These are phyloP conservation scores for Cubamyces lactineus DNA, from an alignment of 768 basidiomycete species.

Conservation along the genomic window DNA sequence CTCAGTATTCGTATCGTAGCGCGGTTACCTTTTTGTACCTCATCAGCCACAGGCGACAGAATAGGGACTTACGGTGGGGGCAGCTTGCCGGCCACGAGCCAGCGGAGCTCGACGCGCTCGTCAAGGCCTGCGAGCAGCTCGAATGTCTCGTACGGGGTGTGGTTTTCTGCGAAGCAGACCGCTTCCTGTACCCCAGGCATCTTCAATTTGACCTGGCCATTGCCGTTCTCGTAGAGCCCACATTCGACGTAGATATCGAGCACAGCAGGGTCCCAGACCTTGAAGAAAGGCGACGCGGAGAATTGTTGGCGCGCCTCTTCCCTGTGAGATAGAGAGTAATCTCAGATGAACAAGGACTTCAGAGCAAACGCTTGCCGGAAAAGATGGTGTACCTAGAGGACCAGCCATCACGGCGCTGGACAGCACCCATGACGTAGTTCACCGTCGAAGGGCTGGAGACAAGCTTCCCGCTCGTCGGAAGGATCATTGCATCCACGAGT, in stretches of 20 bases:
- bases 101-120: constrained; percentile 52
- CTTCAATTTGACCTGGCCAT: constrained; percentile 59
- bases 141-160: constrained; percentile 42
- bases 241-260: constrained; percentile 63
- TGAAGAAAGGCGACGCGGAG: constrained; percentile 64
- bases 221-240: constrained; percentile 47
- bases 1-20: not conserved
- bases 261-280: constrained; percentile 66
- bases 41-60: no score
- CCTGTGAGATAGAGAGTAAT: constrained; percentile 37
- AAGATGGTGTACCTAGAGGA: constrained; percentile 48
- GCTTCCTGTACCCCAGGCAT: constrained; percentile 70
- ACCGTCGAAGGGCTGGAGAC: not conserved
- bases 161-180: constrained; percentile 55
- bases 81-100: constrained; percentile 55
- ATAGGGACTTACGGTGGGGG: constrained; percentile 39
- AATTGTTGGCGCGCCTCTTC: constrained; percentile 61
- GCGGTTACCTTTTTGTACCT: no score
- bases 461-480: not conserved
- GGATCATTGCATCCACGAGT: constrained; percentile 79
- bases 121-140: constrained; percentile 45
- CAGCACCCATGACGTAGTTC: constrained; percentile 44
- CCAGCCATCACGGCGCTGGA: constrained; percentile 63
- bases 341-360: not conserved
- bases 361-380: not conserved